Percentiles rank a stretch among this genome's conserved stretches.
Conservation (phyloP, 805 yeast species). For the Saccharomycopsis selenospora region DNA sequence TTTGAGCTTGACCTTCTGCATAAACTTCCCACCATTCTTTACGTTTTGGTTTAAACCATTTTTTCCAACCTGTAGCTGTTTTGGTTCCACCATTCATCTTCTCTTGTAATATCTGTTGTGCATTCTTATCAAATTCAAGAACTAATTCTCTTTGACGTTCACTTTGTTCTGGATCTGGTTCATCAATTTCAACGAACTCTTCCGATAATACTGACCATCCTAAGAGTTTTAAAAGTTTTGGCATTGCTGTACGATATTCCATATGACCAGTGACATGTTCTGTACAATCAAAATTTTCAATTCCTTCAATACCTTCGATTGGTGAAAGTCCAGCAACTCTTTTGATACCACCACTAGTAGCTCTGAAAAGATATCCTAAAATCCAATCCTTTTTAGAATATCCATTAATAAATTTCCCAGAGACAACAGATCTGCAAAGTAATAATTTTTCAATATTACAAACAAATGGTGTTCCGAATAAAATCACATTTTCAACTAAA, state of each 20-base stretch:
- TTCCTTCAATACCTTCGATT: constrained; percentile 51
- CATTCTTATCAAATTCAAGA: constrained; percentile 80
- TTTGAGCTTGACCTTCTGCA: constrained; percentile 26
- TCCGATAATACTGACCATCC: constrained; percentile 83
- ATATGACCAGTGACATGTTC: constrained; percentile 88
- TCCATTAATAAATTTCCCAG: constrained; percentile 87
- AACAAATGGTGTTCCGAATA: constrained; percentile 86
- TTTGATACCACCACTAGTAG: constrained; percentile 89
- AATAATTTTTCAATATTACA: constrained; percentile 70
- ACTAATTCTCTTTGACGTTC: constrained; percentile 79
- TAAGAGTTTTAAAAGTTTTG: constrained; percentile 57
- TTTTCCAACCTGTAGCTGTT: constrained; percentile 34
- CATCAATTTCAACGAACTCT: constrained; percentile 92
- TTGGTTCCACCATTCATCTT: constrained; percentile 22
- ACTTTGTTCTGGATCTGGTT: constrained; percentile 82
- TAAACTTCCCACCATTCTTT: constrained; percentile 52
- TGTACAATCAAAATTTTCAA: constrained; percentile 86
- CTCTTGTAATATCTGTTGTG: constrained; percentile 49
- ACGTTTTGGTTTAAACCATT: constrained; percentile 45
- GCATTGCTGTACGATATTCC: constrained; percentile 95
- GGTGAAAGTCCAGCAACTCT: constrained; percentile 88
- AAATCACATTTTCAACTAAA: constrained; percentile 74
- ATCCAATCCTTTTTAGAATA: constrained; percentile 94
- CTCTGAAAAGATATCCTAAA: constrained; percentile 87
- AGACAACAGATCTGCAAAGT: constrained; percentile 74